These are phyloP conservation scores for Candida chilensis DNA, from an alignment of 805 yeast genomes.

Conservation along the genomic window DNA sequence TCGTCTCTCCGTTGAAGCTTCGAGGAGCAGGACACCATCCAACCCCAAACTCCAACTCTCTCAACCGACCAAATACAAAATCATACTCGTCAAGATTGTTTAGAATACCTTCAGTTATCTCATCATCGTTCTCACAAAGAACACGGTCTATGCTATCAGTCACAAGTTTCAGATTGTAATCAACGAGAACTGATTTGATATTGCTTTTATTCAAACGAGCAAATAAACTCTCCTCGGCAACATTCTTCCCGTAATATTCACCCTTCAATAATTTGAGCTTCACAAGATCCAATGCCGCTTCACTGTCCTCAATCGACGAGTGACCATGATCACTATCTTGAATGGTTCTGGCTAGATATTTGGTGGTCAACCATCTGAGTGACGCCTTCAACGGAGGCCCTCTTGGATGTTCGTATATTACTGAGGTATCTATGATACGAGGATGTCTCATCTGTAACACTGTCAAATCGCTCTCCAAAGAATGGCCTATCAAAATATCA, in stretches of 20 bases:
- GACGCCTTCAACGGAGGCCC: slow-evolving; percentile 82
- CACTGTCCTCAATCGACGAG: slow-evolving; percentile 80
- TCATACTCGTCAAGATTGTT: slow-evolving; percentile 28
- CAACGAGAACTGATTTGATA: slow-evolving; percentile 3
- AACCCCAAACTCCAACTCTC: slow-evolving; percentile 44
- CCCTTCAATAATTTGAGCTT: slow-evolving; percentile 67
- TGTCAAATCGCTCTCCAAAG: slow-evolving; percentile 73
- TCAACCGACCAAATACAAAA: slow-evolving; percentile 44
- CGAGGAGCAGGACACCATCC: slow-evolving; percentile 14
- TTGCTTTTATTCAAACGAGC: slow-evolving; percentile 18
- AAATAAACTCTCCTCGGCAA: slow-evolving; percentile 32
- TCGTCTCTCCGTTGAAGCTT: slow-evolving; percentile 12
- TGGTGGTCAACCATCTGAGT: slow-evolving; percentile 57
- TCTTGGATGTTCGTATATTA: slow-evolving; percentile 67
- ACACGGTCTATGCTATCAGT: slow-evolving; percentile 11
- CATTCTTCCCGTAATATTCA: slow-evolving; percentile 45
- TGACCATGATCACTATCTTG: slow-evolving; percentile 72
- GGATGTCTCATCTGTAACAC: slow-evolving; percentile 70
- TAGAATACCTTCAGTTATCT: slow-evolving; percentile 33
- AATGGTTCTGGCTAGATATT: slow-evolving; percentile 45
- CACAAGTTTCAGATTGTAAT: slow-evolving; percentile 2
- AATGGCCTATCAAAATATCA: slow-evolving; percentile 83
- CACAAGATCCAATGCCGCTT: slow-evolving; percentile 69
- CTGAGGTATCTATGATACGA: slow-evolving; percentile 69
- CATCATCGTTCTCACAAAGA: slow-evolving; percentile 51